These are phyloP conservation scores for Didymella glomerata DNA, from an alignment of 2,329 filamentous ascomycete species.

Conservation along the genomic window DNA sequence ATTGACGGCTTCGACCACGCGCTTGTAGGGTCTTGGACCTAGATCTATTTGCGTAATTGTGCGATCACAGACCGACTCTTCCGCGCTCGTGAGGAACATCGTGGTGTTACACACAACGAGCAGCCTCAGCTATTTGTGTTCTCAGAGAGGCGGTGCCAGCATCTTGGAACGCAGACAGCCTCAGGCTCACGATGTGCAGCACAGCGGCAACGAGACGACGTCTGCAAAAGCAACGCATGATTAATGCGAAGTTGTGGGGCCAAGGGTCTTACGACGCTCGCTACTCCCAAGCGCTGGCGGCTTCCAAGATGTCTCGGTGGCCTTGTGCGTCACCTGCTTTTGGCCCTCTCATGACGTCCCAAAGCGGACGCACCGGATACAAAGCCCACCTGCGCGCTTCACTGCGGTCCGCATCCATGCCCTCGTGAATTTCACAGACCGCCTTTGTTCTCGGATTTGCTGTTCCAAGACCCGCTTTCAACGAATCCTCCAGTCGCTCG, in stretches of 20 bases:
- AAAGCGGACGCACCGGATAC: constrained; percentile 31
- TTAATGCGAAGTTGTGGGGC: constrained; percentile 13
- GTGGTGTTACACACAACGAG: not conserved
- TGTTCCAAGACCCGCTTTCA: constrained; percentile 25
- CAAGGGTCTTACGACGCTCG: constrained; percentile 13
- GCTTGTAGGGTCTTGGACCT: constrained; percentile 20
- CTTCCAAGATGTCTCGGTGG: constrained; percentile 23
- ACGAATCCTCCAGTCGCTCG: constrained; percentile 21
- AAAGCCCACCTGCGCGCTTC: constrained; percentile 32
- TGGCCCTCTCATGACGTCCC: constrained; percentile 28
- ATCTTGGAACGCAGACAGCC: constrained; percentile 17
- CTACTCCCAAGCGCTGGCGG: constrained; percentile 26
- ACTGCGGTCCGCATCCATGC: constrained; percentile 22
- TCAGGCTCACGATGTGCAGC: constrained; percentile 17
- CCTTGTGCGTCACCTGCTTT: constrained; percentile 26
- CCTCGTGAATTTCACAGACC: constrained; percentile 26
- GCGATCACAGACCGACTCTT: constrained; percentile 18
- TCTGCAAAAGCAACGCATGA: constrained; percentile 21
- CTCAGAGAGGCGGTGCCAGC: constrained; percentile 6
- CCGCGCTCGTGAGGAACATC: constrained; percentile 9
- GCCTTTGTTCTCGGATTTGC: constrained; percentile 19
- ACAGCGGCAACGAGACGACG: constrained; percentile 10
- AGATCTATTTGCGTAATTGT: constrained; percentile 19
- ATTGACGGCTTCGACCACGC: constrained; percentile 28
- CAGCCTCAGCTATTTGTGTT: constrained; percentile 12